These are phyloP conservation scores for Iodosphaeria phyllophila DNA, from an alignment of 2,329 filamentous ascomycete genomes.

Conservation along the genomic window DNA sequence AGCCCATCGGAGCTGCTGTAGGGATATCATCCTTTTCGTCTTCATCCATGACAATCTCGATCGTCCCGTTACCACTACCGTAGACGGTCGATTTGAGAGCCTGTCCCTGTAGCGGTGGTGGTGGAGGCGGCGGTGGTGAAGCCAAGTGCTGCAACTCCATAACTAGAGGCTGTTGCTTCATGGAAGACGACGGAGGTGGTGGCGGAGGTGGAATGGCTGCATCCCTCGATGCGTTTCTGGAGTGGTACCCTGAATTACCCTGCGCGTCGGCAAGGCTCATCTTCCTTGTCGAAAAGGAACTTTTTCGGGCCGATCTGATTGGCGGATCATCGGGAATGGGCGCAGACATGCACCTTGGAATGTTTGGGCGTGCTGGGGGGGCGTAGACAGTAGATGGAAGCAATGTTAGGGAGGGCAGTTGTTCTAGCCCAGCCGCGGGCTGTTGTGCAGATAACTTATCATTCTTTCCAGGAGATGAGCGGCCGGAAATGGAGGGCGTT, in stretches of 20 bases:
- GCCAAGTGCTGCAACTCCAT: conserved; percentile 46
- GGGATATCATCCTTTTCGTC: conserved; percentile 19
- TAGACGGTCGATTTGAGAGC: conserved; percentile 20
- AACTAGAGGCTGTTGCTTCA: conserved; percentile 35
- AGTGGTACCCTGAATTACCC: conserved; percentile 14
- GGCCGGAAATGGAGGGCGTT: conserved; percentile 19
- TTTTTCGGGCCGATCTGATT: conserved; percentile 7
- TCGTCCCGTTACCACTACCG: conserved; percentile 31
- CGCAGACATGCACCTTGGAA: conserved; percentile 44
- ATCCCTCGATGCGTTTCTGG: conserved; percentile 28
- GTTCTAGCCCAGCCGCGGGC: conserved; percentile 11
- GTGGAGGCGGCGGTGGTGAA: conserved; percentile 40
- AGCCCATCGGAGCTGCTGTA: conserved; percentile 18
- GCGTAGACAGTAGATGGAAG: conserved; percentile 43
- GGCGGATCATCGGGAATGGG: conserved; percentile 29
- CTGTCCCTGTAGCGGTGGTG: conserved; percentile 34
- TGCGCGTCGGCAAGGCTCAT: conserved; percentile 18
- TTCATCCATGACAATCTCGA: conserved; percentile 49
- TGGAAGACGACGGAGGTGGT: conserved; percentile 29
- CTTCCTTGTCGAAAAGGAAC: conserved; percentile 16
- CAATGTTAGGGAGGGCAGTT: conserved; percentile 20
- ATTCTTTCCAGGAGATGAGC: conserved; percentile 15
- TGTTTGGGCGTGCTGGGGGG: conserved; percentile 27
- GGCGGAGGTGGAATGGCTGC: conserved; percentile 30
- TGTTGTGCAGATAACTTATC: conserved; percentile 11